These are phyloP conservation scores for Diutina mesorugosa DNA, from an alignment of 1,139 yeast genomes.

Conservation along the genomic window DNA sequence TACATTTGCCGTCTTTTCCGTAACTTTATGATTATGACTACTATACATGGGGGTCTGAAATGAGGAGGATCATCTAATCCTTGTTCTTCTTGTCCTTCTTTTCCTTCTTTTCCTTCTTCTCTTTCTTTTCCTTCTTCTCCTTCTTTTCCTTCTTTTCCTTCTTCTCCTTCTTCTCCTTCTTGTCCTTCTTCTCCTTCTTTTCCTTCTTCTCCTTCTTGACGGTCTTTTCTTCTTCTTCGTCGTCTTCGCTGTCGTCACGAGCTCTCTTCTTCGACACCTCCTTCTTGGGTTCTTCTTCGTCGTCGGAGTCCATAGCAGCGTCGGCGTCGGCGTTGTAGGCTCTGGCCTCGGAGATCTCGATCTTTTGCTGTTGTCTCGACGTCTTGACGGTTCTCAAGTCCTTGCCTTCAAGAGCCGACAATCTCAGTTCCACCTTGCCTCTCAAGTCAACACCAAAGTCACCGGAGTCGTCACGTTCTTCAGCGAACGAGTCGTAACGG, in stretches of 20 bases:
- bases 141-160: constrained; percentile 22
- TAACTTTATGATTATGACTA: not conserved
- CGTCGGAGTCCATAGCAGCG: constrained; percentile 25
- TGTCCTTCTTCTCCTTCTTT: constrained; percentile 12
- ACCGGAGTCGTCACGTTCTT: constrained; percentile 92
- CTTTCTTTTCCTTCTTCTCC: constrained; percentile 34
- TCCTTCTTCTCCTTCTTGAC: constrained; percentile 9
- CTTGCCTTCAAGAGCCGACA: constrained; percentile 93
- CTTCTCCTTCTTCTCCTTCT: constrained; percentile 11
- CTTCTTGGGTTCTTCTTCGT: constrained; percentile 34
- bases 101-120: constrained; percentile 15
- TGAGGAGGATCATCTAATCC: constrained; percentile 2
- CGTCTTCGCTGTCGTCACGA: constrained; percentile 9
- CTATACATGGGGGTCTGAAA: constrained; percentile 6
- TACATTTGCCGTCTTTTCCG: not conserved
- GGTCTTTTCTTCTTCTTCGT: constrained; percentile 12
- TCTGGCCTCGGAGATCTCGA: constrained; percentile 70
- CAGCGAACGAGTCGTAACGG: constrained; percentile 94
- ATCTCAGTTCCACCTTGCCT: constrained; percentile 87
- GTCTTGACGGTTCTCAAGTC: constrained; percentile 74
- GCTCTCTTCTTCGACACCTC: constrained; percentile 10
- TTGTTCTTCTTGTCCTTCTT: constrained; percentile 12
- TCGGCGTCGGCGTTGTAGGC: constrained; percentile 95
- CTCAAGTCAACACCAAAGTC: constrained; percentile 88
- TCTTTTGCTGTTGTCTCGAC: constrained; percentile 56